phyloP scores from a whole-genome alignment of 2,329 filamentous ascomycete genomes.

The Aspergillus novoparasiticus region DNA sequence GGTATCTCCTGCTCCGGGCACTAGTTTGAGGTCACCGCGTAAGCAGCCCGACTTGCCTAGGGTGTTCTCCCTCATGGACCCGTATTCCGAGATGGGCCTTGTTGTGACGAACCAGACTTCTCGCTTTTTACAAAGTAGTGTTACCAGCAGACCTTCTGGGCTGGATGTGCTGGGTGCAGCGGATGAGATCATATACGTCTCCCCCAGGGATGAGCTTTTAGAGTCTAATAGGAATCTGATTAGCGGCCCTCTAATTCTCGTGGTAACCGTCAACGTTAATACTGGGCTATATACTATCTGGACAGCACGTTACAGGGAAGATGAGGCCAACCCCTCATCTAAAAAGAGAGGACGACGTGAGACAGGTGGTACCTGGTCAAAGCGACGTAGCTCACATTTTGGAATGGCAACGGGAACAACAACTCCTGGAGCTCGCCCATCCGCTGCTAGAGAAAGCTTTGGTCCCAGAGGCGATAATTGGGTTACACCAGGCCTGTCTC shows the following conservation, averaged over 20 bases:
- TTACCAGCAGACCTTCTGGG: slow-evolving; percentile 29
- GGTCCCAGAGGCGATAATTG: slow-evolving; percentile 54
- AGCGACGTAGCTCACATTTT: slow-evolving; percentile 67
- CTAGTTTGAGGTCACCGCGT: slow-evolving; percentile 58
- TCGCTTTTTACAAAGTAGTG: slow-evolving; percentile 32
- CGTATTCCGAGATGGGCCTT: slow-evolving; percentile 80
- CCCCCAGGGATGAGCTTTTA: slow-evolving; percentile 59
- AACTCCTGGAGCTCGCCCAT: slow-evolving; percentile 69
- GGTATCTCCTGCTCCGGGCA: slow-evolving; percentile 56
- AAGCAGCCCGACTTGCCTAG: slow-evolving; percentile 59
- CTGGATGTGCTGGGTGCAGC: slow-evolving; percentile 69
- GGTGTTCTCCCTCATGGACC: slow-evolving; percentile 82
- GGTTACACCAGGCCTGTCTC: slow-evolving; percentile 44
- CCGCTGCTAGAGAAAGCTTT: slow-evolving; percentile 76
- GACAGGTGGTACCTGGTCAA: slow-evolving; percentile 67
- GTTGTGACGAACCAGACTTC: slow-evolving; percentile 62
- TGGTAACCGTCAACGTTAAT: slow-evolving; percentile 79
- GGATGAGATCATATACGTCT: slow-evolving; percentile 84
- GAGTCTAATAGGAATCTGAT: slow-evolving; percentile 31
- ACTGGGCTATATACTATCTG: slow-evolving; percentile 80
- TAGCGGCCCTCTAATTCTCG: slow-evolving; percentile 65
- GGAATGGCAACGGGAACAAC: slow-evolving; percentile 68
- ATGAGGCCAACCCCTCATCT: slow-evolving; percentile 55
- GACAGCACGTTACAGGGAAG: slow-evolving; percentile 76
- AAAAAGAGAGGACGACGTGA: slow-evolving; percentile 49